Base-by-base conservation (phyloP, 352 stramenopile species). In the Thalassiosira hispida region DNA sequence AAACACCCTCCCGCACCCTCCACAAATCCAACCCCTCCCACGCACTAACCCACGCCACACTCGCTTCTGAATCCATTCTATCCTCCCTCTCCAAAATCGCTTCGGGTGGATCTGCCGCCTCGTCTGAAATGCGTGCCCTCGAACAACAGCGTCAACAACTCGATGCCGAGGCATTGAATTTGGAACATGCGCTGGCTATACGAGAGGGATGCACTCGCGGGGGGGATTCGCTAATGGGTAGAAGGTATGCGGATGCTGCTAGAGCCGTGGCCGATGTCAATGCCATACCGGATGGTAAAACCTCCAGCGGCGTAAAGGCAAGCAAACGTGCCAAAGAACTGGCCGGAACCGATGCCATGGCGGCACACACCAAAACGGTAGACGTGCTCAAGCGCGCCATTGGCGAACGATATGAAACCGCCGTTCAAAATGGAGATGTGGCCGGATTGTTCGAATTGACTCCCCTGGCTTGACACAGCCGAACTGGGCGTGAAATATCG, bases 61-160 rank as follows among this genome's bases (percentile, higher is more conserved):
- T 86, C 4, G 87, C 83, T 62, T 65, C 81, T 9, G 86, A 92
- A 79, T 92, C 84, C 51, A 92, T 93, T 70, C 66, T 90, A 12
- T 49, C 84, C 52, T 90, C 79, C 12, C 78, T 93, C n/a, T 84
- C 86, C 67, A 92, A 92, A 74, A 90, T 93, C 59, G 84, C 88
- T 9, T 86, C 79, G 6, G 88, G 86, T 25, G 86, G 86, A n/a
- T 90, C 84, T 1, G 78, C 86, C 46, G 88, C 88, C 23, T 91
- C 82, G 11, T 80, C 81, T 23, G 86, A 93, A 79, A 91, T 93
- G 67, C 77, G 83, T 25, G 27, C 63, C 22, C 68, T 93, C 44
- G 88, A 93, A 74, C 59, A 79, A 16, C 70, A 87, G 57, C 90
- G 90, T 46, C 77, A 76, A 27, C 47, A 62, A 1, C 38, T 91